phyloP scores from a whole-genome alignment of 441 rosid species.

The Erodium chrysanthum region DNA sequence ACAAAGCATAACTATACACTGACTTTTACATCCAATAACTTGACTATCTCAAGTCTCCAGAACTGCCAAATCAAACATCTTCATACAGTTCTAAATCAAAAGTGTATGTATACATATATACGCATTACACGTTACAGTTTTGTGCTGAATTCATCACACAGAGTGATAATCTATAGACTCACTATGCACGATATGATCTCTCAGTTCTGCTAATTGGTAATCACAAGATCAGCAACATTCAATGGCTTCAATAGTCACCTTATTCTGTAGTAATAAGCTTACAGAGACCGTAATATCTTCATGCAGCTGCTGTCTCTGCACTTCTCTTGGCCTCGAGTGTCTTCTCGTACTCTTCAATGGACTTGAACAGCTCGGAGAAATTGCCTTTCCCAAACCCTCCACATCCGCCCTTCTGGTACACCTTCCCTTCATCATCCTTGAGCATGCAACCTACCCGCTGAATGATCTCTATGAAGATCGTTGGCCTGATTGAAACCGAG shows the following conservation, averaged over 20 bases:
- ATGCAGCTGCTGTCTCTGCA: slow-evolving; percentile 23
- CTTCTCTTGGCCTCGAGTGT: slow-evolving; percentile 49
- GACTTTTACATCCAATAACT: too few species aligned
- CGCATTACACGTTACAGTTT: too few species aligned
- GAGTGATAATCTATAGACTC: too few species aligned
- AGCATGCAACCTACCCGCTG: slow-evolving; percentile 84
- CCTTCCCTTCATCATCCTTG: slow-evolving; percentile 59
- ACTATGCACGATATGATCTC: too few species aligned
- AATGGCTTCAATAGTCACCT: not conserved
- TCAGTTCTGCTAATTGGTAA: too few species aligned
- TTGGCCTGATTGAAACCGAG: slow-evolving; percentile 42
- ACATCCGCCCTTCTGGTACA: slow-evolving; percentile 79
- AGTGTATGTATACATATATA: too few species aligned
- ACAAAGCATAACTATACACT: too few species aligned
- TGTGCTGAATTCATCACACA: too few species aligned
- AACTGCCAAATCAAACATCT: too few species aligned
- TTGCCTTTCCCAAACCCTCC: slow-evolving; percentile 97
- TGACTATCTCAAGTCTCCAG: too few species aligned
- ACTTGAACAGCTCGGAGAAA: slow-evolving; percentile 88
- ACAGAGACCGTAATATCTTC: not conserved
- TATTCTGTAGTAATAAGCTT: not conserved
- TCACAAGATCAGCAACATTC: too few species aligned
- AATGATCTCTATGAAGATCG: slow-evolving; percentile 90
- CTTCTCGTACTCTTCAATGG: slow-evolving; percentile 93
- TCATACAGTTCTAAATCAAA: too few species aligned